A percentile compares a stretch with the other conserved stretches of the same genome.
These are phyloP conservation scores for Hydnomerulius pinastri DNA, from an alignment of 768 basidiomycete species.

Conservation along the genomic window DNA sequence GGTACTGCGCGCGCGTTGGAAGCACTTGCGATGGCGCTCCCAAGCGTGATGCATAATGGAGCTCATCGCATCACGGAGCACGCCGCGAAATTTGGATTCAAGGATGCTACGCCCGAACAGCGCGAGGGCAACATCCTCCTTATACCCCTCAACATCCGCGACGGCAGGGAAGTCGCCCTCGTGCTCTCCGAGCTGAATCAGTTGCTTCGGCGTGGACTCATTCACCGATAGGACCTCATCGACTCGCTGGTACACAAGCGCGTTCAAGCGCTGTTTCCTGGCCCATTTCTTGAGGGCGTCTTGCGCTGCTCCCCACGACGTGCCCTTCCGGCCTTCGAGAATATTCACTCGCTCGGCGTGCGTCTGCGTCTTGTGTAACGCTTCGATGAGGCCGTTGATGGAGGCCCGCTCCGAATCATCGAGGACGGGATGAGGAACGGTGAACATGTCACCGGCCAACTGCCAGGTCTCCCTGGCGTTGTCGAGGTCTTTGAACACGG, in stretches of 20 bases:
- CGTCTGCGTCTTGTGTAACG: not conserved
- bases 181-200: not conserved
- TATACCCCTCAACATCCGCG: not conserved
- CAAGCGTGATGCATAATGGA: not conserved
- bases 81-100: not conserved
- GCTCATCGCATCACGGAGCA: not conserved
- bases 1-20: not conserved
- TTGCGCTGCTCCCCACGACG: not conserved
- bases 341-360: not conserved
- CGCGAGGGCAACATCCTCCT: not conserved
- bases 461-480: no score
- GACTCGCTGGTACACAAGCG: not conserved
- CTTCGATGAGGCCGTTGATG: not conserved
- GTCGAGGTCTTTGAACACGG: no score
- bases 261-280: not conserved
- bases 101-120: not conserved
- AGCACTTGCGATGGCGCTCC: conserved; percentile 5
- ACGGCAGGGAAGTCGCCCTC: not conserved
- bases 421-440: no score
- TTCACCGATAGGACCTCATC: not conserved
- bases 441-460: no score
- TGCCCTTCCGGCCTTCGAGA: not conserved
- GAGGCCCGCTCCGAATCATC: no score
- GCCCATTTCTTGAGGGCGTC: not conserved
- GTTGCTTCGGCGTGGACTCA: not conserved